Base-by-base conservation (phyloP, 768 basidiomycete species). In the Asterophora parasitica region DNA sequence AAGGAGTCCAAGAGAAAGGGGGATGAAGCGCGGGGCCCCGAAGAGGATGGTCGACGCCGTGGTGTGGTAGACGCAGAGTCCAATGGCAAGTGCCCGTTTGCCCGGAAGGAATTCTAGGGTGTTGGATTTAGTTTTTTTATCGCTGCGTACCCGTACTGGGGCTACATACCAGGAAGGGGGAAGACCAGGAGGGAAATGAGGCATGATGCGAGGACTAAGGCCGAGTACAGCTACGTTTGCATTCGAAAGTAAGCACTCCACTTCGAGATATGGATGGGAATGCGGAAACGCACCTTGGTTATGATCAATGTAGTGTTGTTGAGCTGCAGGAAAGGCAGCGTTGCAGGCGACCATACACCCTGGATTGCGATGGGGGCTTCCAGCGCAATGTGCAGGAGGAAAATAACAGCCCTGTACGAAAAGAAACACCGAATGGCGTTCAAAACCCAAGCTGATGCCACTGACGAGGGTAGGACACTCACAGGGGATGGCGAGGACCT, bases 281-380 rank as follows among this genome's bases (percentile, higher is more conserved):
- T n/a, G n/a, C n/a, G n/a, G n/a, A n/a, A n/a, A n/a, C n/a, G n/a
- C 41, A 85, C 90, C 75, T 91, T 91, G 40, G 89, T 65, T 7
- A 92, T 53, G 2, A 89, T 79, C 7, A 91, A 42, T 0, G 88
- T 79, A 4, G 90, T 92, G 69, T 92, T 92, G 57, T 83, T 91
- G 55, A 90, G 73, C 61, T 89, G 79, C 46, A 91, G 55, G 62
- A 92, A 90, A 0, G 90, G 90, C 15, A 92, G 63, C 12, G 63
- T 69, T 13, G 65, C 57, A 1, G 87, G 82, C 0, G 80, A 73
- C 69, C 78, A 79, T 13, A 91, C 65, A 5, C 88, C 87, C 62
- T 91, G 88, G 27, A 92, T 64, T 3, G 82, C 88, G 16, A 92
- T 61, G 0, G 90, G 90, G 4, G 79, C 74, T 61, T 92, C 90